These are phyloP conservation scores for Elaeis guineensis DNA, from an alignment of 176 grass and related monocot genomes.

Conservation along the genomic window DNA sequence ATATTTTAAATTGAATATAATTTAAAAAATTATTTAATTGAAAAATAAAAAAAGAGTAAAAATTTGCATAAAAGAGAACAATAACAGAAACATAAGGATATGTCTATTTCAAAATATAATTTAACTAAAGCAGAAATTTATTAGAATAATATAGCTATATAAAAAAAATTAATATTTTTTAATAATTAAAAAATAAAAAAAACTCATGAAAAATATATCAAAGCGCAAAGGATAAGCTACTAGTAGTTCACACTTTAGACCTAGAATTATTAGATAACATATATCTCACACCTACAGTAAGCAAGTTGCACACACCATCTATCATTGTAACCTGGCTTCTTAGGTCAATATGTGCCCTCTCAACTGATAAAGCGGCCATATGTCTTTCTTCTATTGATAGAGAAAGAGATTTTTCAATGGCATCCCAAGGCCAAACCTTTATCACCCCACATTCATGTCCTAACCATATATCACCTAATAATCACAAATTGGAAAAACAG, in stretches of 20 bases:
- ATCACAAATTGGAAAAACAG: constrained; percentile 21
- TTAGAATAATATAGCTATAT: too few species aligned
- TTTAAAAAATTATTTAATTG: too few species aligned
- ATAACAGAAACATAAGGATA: too few species aligned
- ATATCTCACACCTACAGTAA: constrained; percentile 71
- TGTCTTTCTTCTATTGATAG: constrained; percentile 57
- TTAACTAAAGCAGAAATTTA: too few species aligned
- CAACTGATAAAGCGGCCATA: constrained; percentile 54
- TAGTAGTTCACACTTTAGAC: constrained; percentile 76
- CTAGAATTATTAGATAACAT: constrained; percentile 79
- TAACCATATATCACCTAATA: constrained; percentile 69
- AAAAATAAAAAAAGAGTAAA: too few species aligned
- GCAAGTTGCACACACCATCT: constrained; percentile 54
- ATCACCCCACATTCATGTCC: constrained; percentile 70
- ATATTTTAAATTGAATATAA: too few species aligned
- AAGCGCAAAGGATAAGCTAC: constrained; percentile 66
- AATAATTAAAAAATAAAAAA: constrained; percentile 33
- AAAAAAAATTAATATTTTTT: not conserved
- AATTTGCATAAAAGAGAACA: too few species aligned
- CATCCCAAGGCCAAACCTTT: constrained; percentile 67
- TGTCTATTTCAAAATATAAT: too few species aligned
- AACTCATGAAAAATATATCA: constrained; percentile 45
- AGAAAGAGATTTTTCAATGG: constrained; percentile 55
- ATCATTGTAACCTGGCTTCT: constrained; percentile 60
- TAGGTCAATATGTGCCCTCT: constrained; percentile 82